Evolutionary conservation across 169 alveolate genomes (phyloP).

Genomic region (Plasmodium malariae): DNA sequence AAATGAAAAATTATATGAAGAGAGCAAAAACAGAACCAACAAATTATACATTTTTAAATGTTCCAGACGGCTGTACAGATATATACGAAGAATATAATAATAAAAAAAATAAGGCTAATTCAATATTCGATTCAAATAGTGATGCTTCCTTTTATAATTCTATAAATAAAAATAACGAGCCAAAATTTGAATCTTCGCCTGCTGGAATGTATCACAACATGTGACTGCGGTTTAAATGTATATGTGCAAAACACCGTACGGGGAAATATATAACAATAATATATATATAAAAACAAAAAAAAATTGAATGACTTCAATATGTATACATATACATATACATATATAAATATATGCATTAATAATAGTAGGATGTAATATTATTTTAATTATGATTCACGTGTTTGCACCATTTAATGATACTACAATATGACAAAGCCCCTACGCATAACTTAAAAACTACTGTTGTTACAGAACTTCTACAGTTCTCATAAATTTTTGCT

Average conservation of each 20-base stretch:
- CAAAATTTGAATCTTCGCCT: slow-evolving; percentile 67
- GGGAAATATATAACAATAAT: no score
- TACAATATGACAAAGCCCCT: slow-evolving; percentile 7
- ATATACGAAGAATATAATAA: slow-evolving; percentile 55
- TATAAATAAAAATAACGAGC: slow-evolving; percentile 26
- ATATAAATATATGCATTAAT: background rate
- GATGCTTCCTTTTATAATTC: slow-evolving; percentile 53
- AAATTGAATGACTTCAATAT: background rate
- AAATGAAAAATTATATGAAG: slow-evolving; percentile 72
- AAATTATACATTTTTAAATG: slow-evolving; percentile 64
- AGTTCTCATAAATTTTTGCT: background rate
- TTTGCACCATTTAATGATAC: slow-evolving; percentile 11
- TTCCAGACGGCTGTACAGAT: slow-evolving; percentile 43
- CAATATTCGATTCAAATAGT: slow-evolving; percentile 51
- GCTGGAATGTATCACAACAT: slow-evolving; percentile 39
- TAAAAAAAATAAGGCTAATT: slow-evolving; percentile 1
- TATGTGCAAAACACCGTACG: background rate
- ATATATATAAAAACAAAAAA: background rate
- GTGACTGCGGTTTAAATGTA: background rate
- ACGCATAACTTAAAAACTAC: background rate
- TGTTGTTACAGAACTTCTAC: background rate
- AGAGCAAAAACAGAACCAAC: slow-evolving; percentile 62
- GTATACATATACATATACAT: background rate
- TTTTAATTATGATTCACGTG: background rate
- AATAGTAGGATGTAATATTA: background rate